phyloP scores from a whole-genome alignment of 139 green algal species.

The Tetradesmus obliquus region DNA sequence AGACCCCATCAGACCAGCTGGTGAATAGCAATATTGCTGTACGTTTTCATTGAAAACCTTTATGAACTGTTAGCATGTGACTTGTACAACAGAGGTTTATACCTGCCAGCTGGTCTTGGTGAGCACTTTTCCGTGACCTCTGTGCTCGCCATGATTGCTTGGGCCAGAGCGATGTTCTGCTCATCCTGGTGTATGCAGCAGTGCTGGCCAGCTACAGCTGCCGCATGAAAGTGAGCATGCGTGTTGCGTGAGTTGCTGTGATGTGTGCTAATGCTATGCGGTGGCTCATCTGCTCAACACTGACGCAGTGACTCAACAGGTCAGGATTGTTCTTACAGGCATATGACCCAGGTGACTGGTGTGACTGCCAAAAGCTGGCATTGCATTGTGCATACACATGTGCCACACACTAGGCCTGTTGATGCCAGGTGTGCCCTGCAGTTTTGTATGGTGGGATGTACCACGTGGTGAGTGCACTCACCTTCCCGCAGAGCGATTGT shows the following conservation, averaged over 20 bases:
- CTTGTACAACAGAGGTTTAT: not conserved
- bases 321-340: not conserved
- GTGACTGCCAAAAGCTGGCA: not conserved
- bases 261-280: not conserved
- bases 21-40: too few relatives aligned
- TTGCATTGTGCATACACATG: not conserved
- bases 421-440: not conserved
- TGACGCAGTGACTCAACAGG: not conserved
- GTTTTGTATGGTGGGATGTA: too few relatives aligned
- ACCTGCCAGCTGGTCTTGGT: not conserved
- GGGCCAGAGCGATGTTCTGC: not conserved
- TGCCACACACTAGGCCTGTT: not conserved
- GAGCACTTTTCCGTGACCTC: not conserved
- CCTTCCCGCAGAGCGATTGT: too few relatives aligned
- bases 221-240: too few relatives aligned
- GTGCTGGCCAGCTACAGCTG: too few relatives aligned
- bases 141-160: not conserved
- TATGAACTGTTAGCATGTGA: not conserved
- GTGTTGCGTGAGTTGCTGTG: not conserved
- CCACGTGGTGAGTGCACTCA: too few relatives aligned
- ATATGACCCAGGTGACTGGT: not conserved
- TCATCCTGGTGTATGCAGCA: too few relatives aligned
- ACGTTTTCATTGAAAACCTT: too few relatives aligned
- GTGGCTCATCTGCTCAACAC: not conserved
- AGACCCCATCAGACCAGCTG: too few relatives aligned